A percentile compares a stretch with the other conserved stretches of the same genome.
phyloP scores from a whole-genome alignment of 108 stramenopile species.

The Cyclotella baltica region DNA sequence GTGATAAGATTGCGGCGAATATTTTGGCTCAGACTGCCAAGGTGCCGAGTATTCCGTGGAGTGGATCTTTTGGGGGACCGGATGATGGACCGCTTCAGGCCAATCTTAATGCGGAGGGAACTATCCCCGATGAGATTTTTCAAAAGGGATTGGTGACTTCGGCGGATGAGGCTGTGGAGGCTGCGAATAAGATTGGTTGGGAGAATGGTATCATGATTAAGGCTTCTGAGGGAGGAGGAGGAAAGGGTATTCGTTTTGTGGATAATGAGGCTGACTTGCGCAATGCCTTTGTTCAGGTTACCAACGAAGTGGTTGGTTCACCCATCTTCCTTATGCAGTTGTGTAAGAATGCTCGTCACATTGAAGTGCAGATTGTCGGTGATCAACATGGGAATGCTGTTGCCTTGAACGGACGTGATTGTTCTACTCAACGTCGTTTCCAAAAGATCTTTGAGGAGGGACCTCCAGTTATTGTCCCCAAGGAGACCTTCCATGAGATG shows the following conservation, averaged over 20 bases:
- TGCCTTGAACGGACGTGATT: conserved; percentile 96
- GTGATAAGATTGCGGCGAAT: conserved; percentile 96
- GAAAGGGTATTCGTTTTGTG: conserved; percentile 98
- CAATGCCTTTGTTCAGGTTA: conserved; percentile 90
- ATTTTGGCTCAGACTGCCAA: conserved; percentile 96
- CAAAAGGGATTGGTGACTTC: conserved; percentile 89
- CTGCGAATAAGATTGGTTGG: conserved; percentile 93
- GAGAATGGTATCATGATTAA: conserved; percentile 98
- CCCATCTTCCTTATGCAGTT: conserved; percentile 99
- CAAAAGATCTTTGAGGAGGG: conserved; percentile 99
- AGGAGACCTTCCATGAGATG: conserved; percentile 92
- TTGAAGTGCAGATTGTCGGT: conserved; percentile 99
- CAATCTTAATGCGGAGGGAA: conserved; percentile 92
- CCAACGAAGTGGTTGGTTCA: conserved; percentile 94
- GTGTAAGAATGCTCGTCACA: conserved; percentile 97
- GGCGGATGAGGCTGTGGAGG: conserved; percentile 94
- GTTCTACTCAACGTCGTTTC: conserved; percentile 98
- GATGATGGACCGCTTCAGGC: conserved; percentile 94
- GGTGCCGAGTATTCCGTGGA: conserved; percentile 97
- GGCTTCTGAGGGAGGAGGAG: conserved; percentile 98
- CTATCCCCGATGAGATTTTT: conserved; percentile 94
- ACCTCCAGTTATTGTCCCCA: conserved; percentile 89
- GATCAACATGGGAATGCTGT: conserved; percentile 97
- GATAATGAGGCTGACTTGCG: conserved; percentile 88
- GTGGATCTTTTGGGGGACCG: conserved; percentile 89